Conservation (phyloP, 1,284 basidiomycete species). For the Vanrija sp. region DNA sequence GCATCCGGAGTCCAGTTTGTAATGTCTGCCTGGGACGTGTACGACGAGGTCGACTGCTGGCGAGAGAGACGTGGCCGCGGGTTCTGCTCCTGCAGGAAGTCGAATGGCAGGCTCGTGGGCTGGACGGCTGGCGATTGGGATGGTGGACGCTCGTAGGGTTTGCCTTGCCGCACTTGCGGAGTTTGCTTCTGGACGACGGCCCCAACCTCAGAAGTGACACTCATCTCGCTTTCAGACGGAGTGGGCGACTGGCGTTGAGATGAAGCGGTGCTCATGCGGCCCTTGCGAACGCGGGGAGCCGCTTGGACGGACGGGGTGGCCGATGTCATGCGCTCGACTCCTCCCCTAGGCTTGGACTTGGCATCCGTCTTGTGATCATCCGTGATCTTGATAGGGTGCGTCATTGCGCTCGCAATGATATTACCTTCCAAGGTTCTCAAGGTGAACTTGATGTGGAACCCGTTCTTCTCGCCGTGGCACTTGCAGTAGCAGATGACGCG, state of each 20-base stretch:
- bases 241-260: constrained; percentile 37
- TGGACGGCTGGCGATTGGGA: constrained; percentile 30
- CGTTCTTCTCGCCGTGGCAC: constrained; percentile 95
- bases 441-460: constrained; percentile 87
- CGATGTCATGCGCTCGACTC: constrained; percentile 16
- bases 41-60: constrained; percentile 29
- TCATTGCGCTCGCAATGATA: constrained; percentile 75
- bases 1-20: constrained; percentile 17
- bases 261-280: constrained; percentile 37
- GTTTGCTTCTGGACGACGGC: constrained; percentile 42
- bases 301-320: constrained; percentile 17
- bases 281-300: constrained; percentile 33
- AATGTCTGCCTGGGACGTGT: constrained; percentile 14
- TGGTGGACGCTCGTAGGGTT: constrained; percentile 43
- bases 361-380: constrained; percentile 91
- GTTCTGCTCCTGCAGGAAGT: constrained; percentile 13
- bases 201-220: constrained; percentile 42
- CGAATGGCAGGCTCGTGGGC: constrained; percentile 24
- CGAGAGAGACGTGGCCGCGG: constrained; percentile 24
- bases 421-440: constrained; percentile 77
- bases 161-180: constrained; percentile 31
- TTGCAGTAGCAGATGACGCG: constrained; percentile 98
- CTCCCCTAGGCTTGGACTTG: constrained; percentile 32
- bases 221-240: constrained; percentile 39
- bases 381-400: constrained; percentile 96